These are phyloP conservation scores for Gleditsia sinensis DNA, from an alignment of 306 rosid genomes.

Conservation along the genomic window DNA sequence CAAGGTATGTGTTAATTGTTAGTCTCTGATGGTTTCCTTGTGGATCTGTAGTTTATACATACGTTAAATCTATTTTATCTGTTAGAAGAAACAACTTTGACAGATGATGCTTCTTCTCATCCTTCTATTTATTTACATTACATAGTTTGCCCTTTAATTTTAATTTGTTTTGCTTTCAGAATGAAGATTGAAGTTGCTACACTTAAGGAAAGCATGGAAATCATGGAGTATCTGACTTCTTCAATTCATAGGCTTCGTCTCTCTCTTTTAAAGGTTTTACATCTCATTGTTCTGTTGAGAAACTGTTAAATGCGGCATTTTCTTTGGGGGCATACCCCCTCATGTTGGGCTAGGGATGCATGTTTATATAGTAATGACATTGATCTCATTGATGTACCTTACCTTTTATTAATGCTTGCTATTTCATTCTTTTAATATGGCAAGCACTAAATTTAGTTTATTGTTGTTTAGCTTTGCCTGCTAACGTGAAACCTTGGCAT, in stretches of 20 bases:
- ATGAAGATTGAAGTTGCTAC: slow-evolving; percentile 88
- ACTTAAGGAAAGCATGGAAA: slow-evolving; percentile 82
- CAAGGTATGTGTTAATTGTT: slow-evolving; percentile 62
- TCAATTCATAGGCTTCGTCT: slow-evolving; percentile 83
- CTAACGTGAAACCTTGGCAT: slow-evolving; percentile 16
- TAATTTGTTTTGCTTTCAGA: slow-evolving; percentile 37
- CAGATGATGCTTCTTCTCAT: slow-evolving; percentile 15
- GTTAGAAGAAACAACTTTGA: slow-evolving; percentile 11
- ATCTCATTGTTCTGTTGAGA: slow-evolving; percentile 31
- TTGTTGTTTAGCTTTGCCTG: neutral
- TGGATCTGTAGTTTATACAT: slow-evolving; percentile 32
- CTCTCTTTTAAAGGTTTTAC: slow-evolving; percentile 67
- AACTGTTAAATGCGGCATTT: too few relatives aligned
- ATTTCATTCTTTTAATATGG: neutral
- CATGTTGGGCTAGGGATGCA: too few relatives aligned
- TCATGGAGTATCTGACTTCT: slow-evolving; percentile 72
- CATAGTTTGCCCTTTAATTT: neutral
- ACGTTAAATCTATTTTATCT: slow-evolving; percentile 10
- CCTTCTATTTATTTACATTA: slow-evolving; percentile 20
- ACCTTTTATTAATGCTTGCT: too few relatives aligned
- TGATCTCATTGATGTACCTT: too few relatives aligned
- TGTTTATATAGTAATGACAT: too few relatives aligned
- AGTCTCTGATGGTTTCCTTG: slow-evolving; percentile 21
- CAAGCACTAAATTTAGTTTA: neutral
- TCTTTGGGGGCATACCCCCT: too few relatives aligned